A percentile compares a stretch with the other conserved stretches of the same genome.
Evolutionary conservation across 768 basidiomycete genomes (phyloP).

Genomic region (Lentinula edodes): DNA sequence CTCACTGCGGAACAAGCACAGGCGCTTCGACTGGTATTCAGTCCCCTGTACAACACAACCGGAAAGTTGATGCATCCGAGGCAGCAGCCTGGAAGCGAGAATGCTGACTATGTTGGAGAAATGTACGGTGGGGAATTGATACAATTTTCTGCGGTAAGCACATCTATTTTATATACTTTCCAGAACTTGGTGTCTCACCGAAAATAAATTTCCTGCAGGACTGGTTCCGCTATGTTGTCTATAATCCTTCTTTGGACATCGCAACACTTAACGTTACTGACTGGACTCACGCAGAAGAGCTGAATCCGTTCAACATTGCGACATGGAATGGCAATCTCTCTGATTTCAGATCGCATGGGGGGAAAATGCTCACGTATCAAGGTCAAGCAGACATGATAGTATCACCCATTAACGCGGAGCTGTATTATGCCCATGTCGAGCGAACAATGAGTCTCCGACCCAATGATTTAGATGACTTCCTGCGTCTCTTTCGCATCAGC

Average conservation of each 20-base stretch:
- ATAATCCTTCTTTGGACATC: not conserved
- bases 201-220: not conserved
- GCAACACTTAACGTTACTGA: slow-evolving; percentile 1
- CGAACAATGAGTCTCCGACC: slow-evolving; percentile 10
- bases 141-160: not conserved
- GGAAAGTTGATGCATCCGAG: slow-evolving; percentile 9
- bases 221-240: not conserved
- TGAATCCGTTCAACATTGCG: not conserved
- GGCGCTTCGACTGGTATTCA: slow-evolving; percentile 9
- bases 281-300: not conserved
- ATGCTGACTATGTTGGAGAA: not conserved
- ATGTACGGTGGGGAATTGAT: not conserved
- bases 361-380: slow-evolving; percentile 17
- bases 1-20: slow-evolving; percentile 12
- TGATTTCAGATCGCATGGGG: slow-evolving; percentile 12
- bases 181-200: not conserved
- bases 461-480: slow-evolving; percentile 14
- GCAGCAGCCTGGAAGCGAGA: slow-evolving; percentile 11
- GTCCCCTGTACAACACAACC: slow-evolving; percentile 8
- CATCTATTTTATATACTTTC: not conserved
- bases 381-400: slow-evolving; percentile 13
- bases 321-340: slow-evolving; percentile 11
- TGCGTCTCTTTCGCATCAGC: slow-evolving; percentile 16
- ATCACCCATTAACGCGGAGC: slow-evolving; percentile 10
- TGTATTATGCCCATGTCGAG: slow-evolving; percentile 12